Conservation (phyloP, 257 asterid species). For the Solanum phureja region DNA sequence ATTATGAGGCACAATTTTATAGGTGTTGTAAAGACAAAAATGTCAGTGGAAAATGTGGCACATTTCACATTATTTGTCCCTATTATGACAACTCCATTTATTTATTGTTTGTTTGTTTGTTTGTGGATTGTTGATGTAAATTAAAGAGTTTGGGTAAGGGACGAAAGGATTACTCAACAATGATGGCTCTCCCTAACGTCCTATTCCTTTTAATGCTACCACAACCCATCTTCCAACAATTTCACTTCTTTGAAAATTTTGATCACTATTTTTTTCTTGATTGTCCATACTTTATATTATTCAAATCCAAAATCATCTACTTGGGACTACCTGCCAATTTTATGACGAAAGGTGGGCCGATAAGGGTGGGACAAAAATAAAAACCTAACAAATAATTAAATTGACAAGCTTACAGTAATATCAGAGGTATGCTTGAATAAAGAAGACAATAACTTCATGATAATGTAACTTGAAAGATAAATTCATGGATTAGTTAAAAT, state of each 20-base stretch:
- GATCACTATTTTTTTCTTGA: neutral
- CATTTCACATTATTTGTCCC: neutral
- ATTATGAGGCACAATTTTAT: constrained; percentile 6
- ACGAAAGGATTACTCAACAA: neutral
- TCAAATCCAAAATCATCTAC: neutral
- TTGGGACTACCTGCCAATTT: neutral
- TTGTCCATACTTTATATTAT: neutral
- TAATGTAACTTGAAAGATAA: too few relatives aligned
- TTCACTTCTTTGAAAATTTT: neutral
- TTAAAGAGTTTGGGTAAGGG: neutral
- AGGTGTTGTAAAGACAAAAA: neutral
- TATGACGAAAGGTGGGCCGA: neutral
- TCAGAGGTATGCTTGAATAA: neutral
- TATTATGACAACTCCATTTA: neutral
- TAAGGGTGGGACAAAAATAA: neutral
- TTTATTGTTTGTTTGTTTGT: neutral
- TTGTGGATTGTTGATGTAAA: neutral
- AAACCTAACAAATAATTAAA: neutral
- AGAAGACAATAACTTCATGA: neutral
- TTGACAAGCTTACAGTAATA: neutral
- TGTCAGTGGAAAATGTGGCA: neutral
- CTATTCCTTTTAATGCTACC: neutral
- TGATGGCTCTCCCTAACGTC: neutral
- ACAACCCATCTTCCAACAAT: constrained; percentile 2
- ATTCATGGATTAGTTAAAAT: too few relatives aligned